phyloP scores from a whole-genome alignment of 441 rosid species.

The Brassica balearica region DNA sequence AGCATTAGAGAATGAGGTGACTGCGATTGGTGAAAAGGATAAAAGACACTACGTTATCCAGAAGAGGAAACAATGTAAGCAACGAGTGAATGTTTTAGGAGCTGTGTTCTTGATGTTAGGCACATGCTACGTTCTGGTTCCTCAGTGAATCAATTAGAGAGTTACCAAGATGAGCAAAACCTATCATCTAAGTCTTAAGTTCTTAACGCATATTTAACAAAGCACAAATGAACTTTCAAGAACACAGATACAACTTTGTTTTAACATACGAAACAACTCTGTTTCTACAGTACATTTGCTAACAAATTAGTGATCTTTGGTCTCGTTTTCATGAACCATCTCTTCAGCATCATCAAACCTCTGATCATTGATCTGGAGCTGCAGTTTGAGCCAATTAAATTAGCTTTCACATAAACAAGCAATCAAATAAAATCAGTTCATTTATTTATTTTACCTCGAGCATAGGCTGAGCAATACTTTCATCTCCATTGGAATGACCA shows the following conservation, averaged over 20 bases:
- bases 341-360: conserved; percentile 97
- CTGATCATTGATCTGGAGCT: conserved; percentile 83
- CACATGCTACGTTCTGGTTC: not conserved
- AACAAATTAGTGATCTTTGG: conserved; percentile 20
- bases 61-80: not conserved
- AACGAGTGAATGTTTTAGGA: not conserved
- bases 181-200: no score
- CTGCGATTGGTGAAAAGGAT: no score
- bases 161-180: no score
- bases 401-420: not conserved
- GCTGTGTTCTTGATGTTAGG: not conserved
- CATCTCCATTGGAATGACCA: conserved; percentile 84
- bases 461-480: conserved; percentile 66
- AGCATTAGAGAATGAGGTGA: no score
- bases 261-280: no score
- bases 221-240: no score
- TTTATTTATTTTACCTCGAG: conserved; percentile 58
- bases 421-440: not conserved
- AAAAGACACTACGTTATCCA: no score
- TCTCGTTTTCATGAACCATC: conserved; percentile 57
- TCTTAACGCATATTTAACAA: no score
- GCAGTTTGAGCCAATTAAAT: conserved; percentile 12
- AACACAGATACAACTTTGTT: no score
- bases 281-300: no score
- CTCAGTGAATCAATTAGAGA: no score